phyloP scores from a whole-genome alignment of 2,329 filamentous ascomycete species.

The Dactylellina cionopaga region DNA sequence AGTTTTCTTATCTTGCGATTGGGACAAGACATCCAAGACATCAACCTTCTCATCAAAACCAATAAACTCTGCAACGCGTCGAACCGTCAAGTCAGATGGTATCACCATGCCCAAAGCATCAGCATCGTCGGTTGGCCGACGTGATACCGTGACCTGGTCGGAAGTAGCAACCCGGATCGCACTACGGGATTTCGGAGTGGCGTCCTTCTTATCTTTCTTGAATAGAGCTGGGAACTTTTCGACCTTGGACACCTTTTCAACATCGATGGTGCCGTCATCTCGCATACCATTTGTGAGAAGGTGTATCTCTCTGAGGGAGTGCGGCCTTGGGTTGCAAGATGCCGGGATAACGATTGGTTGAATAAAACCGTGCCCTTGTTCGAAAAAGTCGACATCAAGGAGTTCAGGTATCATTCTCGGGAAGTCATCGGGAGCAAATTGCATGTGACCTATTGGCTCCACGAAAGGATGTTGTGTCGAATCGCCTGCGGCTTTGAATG shows the following conservation, averaged over 20 bases:
- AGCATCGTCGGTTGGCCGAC: constrained; percentile 64
- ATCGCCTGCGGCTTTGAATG: constrained; percentile 73
- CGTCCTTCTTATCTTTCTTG: constrained; percentile 52
- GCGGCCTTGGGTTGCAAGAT: constrained; percentile 68
- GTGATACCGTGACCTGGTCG: constrained; percentile 60
- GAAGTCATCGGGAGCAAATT: constrained; percentile 71
- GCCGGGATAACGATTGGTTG: constrained; percentile 75
- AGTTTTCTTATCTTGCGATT: constrained; percentile 72
- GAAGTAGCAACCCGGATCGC: constrained; percentile 63
- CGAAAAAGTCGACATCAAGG: constrained; percentile 71
- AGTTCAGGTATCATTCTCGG: constrained; percentile 72
- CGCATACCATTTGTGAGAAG: constrained; percentile 41
- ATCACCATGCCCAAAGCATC: constrained; percentile 76
- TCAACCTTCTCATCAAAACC: constrained; percentile 71
- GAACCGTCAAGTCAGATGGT: constrained; percentile 71
- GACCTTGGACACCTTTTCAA: constrained; percentile 36
- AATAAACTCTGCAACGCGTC: constrained; percentile 71
- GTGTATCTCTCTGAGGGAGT: constrained; percentile 54
- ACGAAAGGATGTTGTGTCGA: constrained; percentile 75
- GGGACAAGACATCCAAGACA: constrained; percentile 76
- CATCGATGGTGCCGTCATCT: constrained; percentile 43
- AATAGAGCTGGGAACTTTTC: constrained; percentile 43
- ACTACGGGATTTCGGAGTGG: constrained; percentile 54
- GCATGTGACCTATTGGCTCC: constrained; percentile 71
- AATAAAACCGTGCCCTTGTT: constrained; percentile 70